Base-by-base conservation (phyloP, 2,329 filamentous ascomycete genomes). In the Thelonectria olida region DNA sequence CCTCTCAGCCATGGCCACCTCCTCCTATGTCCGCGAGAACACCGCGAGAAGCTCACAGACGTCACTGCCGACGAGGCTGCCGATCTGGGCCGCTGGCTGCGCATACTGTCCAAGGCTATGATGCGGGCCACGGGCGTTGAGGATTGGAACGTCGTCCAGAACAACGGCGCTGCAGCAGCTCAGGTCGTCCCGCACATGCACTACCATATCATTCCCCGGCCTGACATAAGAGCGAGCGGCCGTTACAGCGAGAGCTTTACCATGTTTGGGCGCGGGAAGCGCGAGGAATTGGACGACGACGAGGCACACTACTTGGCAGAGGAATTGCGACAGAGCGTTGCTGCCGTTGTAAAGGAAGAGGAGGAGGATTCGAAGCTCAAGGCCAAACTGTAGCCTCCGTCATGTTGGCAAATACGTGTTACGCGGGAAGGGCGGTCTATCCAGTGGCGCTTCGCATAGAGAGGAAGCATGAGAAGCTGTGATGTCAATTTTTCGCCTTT, bases 121-220 rank as follows among this genome's bases (percentile, higher is more conserved):
- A 85, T 88, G 28, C 83, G 82, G 52, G 87, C 88, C 1, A 92
- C 90, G 2, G 90, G 89, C 9, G 86, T 92, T 2, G 83, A 83
- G 51, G 94, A 97, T 79, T 98, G 95, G 91, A 99, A 99, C 77
- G 88, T 98, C 27, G 92, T 98, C 56, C 95, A 98, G 81, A 98
- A 98, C 75, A 98, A 97, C 70, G 93, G 95, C 15, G 89, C 89
- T 4, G 88, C 93, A 28, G 95, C 95, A 2, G 93, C 93, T 2
- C 95, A 98, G 79, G 93, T 97, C 15, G 93, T 98, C 2, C 91
- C 91, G 20, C 95, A 98, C 76, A 90, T 96, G 49, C 95, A 99
- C 77, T 98, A 96, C 75, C 96, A 99, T 71, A 85, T 98, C 53
- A 96, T 99, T 31, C 95, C 95, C 0, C 82, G 95, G 36, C 93